Percentiles rank a stretch among this genome's conserved stretches.
Conservation (phyloP, 139 green algal species). For the Chlorella sp. region DNA sequence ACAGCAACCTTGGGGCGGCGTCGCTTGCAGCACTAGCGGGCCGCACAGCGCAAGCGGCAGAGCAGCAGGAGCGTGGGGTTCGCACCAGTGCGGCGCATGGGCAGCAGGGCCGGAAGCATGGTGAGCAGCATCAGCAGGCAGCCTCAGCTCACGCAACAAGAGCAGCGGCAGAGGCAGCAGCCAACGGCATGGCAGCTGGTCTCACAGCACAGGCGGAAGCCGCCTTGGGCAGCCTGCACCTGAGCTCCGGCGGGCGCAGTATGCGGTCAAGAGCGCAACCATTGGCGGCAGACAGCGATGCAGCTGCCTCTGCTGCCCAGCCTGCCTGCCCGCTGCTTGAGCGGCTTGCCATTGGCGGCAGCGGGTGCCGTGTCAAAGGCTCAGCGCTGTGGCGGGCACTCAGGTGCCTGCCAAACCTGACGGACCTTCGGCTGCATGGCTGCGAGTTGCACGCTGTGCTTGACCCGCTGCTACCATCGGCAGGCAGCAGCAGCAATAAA, state of each 20-base stretch:
- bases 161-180: neutral
- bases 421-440: neutral
- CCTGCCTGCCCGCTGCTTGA: neutral
- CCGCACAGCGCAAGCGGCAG: neutral
- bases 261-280: neutral
- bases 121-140: neutral
- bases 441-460: neutral
- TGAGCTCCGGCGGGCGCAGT: neutral
- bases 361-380: neutral
- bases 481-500: neutral
- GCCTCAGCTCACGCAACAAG: too few species aligned
- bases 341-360: neutral
- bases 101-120: too few species aligned
- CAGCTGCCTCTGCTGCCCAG: neutral
- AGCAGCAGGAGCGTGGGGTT: neutral
- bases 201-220: neutral
- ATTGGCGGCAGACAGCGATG: neutral
- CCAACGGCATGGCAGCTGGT: too few species aligned
- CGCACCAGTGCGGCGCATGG: too few species aligned
- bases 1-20: neutral
- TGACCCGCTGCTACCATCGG: neutral
- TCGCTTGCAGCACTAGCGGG: neutral
- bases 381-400: neutral
- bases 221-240: neutral
- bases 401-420: neutral